phyloP scores from a whole-genome alignment of 78 protist species.

The Polysphondylium violaceum region DNA sequence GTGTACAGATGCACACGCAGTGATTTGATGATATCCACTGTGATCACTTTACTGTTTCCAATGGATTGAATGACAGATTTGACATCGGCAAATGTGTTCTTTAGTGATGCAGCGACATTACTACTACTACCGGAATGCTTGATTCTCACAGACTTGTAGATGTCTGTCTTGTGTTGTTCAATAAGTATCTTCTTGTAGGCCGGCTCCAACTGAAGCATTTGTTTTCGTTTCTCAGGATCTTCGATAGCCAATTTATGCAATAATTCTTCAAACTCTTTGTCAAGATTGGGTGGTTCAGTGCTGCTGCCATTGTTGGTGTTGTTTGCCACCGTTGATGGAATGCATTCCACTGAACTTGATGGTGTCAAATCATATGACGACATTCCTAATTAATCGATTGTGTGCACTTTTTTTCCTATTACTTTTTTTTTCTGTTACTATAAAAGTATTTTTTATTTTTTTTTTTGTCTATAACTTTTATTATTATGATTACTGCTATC shows the following conservation, averaged over 20 bases:
- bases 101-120: background rate
- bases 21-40: slow-evolving; percentile 39
- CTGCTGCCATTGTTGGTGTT: too few relatives aligned
- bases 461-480: too few relatives aligned
- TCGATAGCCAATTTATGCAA: slow-evolving; percentile 52
- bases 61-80: slow-evolving; percentile 44
- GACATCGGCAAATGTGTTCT: slow-evolving; percentile 16
- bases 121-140: background rate
- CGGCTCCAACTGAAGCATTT: slow-evolving; percentile 38
- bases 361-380: too few relatives aligned
- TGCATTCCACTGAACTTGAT: too few relatives aligned
- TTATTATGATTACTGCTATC: too few relatives aligned
- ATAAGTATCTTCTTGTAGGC: slow-evolving; percentile 24
- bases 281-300: background rate
- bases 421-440: too few relatives aligned
- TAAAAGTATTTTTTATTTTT: too few relatives aligned
- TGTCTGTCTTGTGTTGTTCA: slow-evolving; percentile 50
- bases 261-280: slow-evolving; percentile 50
- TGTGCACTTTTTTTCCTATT: too few relatives aligned
- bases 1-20: slow-evolving; percentile 56
- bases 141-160: background rate
- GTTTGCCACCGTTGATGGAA: too few relatives aligned
- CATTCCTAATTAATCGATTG: too few relatives aligned
- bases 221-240: slow-evolving; percentile 55
- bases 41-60: background rate